Percentiles rank a stretch among this genome's conserved stretches.
These are phyloP conservation scores for Chamaecyparis obtusa DNA, from an alignment of 75 land plant species.

Conservation along the genomic window DNA sequence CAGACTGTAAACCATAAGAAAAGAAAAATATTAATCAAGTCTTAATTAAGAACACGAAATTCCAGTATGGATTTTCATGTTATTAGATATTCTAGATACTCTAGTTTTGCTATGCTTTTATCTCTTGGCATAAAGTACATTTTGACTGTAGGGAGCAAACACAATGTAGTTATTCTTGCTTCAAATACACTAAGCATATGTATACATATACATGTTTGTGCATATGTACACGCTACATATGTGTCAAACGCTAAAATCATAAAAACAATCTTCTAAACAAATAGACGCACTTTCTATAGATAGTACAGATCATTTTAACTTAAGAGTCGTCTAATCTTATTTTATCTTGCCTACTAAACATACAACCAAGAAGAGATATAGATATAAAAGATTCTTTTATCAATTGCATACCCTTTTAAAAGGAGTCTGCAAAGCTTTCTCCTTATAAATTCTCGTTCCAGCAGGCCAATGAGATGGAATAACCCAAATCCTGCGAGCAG, in stretches of 20 bases:
- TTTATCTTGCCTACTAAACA: neutral
- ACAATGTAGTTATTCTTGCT: too few relatives aligned
- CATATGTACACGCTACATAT: too few relatives aligned
- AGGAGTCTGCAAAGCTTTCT: conserved; percentile 41
- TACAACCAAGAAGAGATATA: too few relatives aligned
- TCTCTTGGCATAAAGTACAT: neutral
- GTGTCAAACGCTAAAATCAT: too few relatives aligned
- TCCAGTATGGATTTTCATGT: neutral
- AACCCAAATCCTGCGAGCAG: conserved; percentile 29
- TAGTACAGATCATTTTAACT: neutral
- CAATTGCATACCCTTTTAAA: conserved; percentile 28
- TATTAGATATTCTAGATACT: neutral
- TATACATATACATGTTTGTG: too few relatives aligned
- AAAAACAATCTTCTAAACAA: neutral
- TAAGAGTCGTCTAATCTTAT: neutral
- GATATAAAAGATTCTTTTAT: too few relatives aligned
- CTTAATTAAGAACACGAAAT: neutral
- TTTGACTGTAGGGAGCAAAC: neutral
- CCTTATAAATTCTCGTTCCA: conserved; percentile 24
- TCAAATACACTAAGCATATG: neutral
- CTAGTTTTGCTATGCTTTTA: neutral
- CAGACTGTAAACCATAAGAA: conserved; percentile 20
- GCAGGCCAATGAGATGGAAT: conserved; percentile 39
- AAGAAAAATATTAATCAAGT: neutral
- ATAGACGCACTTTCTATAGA: neutral